phyloP scores from a whole-genome alignment of 768 basidiomycete species.

The Tephrocybe sp. region DNA sequence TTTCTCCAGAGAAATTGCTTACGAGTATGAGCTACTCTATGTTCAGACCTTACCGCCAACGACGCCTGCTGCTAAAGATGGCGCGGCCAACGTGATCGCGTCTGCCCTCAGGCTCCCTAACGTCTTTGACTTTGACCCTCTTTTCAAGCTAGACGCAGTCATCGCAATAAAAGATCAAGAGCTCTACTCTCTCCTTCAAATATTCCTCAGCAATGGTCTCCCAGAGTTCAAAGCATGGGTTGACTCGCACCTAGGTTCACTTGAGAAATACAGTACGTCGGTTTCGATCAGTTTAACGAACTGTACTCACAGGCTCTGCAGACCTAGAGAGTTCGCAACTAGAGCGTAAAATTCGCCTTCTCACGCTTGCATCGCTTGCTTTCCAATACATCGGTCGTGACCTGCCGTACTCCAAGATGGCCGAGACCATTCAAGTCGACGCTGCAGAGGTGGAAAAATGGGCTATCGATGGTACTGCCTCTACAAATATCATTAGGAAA shows the following conservation, averaged over 20 bases:
- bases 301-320: conserved; percentile 21
- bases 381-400: conserved; percentile 73
- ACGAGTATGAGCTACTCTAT: conserved; percentile 62
- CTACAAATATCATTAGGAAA: neutral
- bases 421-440: conserved; percentile 63
- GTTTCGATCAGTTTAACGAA: conserved; percentile 6
- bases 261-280: conserved; percentile 60
- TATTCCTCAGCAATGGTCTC: conserved; percentile 67
- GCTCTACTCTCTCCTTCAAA: conserved; percentile 69
- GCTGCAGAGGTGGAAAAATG: conserved; percentile 74
- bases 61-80: conserved; percentile 47
- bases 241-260: conserved; percentile 38
- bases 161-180: conserved; percentile 64
- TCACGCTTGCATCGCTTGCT: conserved; percentile 75
- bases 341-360: conserved; percentile 76
- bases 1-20: conserved; percentile 49
- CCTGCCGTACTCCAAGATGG: conserved; percentile 69
- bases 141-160: conserved; percentile 75
- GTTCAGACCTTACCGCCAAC: conserved; percentile 57
- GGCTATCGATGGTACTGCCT: conserved; percentile 74
- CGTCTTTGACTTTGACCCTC: conserved; percentile 77
- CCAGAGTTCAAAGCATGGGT: conserved; percentile 64
- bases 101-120: conserved; percentile 62
- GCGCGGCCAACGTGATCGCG: conserved; percentile 59
- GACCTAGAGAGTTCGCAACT: conserved; percentile 58